A percentile compares a stretch with the other conserved stretches of the same genome.
Conservation (phyloP, 108 stramenopile genomes). For the Mediolabrus comicus region DNA sequence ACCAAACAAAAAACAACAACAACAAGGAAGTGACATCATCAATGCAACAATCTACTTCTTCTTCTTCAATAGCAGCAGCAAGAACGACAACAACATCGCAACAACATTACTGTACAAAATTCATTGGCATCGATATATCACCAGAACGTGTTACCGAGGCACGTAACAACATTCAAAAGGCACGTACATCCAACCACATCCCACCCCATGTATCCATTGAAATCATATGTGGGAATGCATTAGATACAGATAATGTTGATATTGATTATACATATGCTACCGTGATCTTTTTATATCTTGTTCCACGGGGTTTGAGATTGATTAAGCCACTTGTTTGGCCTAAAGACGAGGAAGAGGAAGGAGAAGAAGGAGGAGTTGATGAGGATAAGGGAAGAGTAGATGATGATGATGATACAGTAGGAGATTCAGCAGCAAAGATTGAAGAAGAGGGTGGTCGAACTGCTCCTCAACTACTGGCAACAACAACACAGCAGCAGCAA, state of each 20-base stretch:
- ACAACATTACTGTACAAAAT: constrained; percentile 29
- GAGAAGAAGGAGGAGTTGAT: background rate
- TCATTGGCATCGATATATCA: constrained; percentile 84
- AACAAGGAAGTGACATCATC: background rate
- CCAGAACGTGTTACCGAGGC: constrained; percentile 46
- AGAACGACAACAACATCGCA: constrained; percentile 17
- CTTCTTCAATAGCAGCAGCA: too few species aligned
- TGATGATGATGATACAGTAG: background rate
- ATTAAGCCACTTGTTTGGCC: constrained; percentile 52
- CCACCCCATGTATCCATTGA: constrained; percentile 41
- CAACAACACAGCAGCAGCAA: background rate
- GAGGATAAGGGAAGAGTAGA: background rate
- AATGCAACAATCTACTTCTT: background rate
- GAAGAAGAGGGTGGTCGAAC: background rate
- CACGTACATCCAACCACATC: constrained; percentile 28
- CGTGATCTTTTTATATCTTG: constrained; percentile 78
- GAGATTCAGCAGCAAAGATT: background rate
- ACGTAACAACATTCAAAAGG: constrained; percentile 25
- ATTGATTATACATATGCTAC: constrained; percentile 54
- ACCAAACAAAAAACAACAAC: constrained; percentile 1
- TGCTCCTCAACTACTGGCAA: background rate
- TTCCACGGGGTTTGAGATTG: constrained; percentile 78
- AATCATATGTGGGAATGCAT: constrained; percentile 67
- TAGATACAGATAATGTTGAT: constrained; percentile 45
- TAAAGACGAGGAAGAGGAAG: background rate